phyloP scores from a whole-genome alignment of 495 filamentous ascomycete species.

The Aspergillus sclerotiicarbonarius region DNA sequence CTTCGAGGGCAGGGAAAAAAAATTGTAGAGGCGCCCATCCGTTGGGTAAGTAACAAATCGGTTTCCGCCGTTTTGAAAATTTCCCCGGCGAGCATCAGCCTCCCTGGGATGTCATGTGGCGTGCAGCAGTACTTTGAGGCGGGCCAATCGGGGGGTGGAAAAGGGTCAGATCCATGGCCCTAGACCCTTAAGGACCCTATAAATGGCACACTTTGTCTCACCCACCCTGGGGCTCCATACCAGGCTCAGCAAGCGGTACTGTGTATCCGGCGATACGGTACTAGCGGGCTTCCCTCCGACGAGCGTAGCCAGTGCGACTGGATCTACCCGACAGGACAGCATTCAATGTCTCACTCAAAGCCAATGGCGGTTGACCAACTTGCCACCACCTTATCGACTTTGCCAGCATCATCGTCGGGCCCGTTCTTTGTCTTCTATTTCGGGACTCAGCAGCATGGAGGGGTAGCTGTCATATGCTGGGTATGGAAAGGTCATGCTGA shows the following conservation, averaged over 20 bases:
- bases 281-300: not conserved
- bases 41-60: not conserved
- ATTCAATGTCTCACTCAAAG: conserved; percentile 15
- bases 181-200: conserved; percentile 17
- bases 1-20: not conserved
- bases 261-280: not conserved
- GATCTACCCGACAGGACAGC: conserved; percentile 6
- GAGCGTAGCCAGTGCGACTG: not conserved
- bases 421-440: conserved; percentile 9
- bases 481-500: not conserved
- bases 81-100: not conserved
- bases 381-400: conserved; percentile 7
- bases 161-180: conserved; percentile 13
- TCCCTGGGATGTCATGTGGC: conserved; percentile 16
- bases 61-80: not conserved
- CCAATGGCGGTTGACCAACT: conserved; percentile 15
- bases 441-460: conserved; percentile 5
- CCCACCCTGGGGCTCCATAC: conserved; percentile 2
- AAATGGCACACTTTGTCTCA: conserved; percentile 18
- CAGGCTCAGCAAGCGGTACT: not conserved
- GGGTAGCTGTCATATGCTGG: conserved; percentile 14
- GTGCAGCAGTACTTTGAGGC: conserved; percentile 4
- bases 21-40: not conserved
- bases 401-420: conserved; percentile 1
- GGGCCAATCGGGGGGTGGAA: conserved; percentile 12